Evolutionary conservation across 75 land plant species (phyloP), one percentile per base, ranked within the genome.

Genomic region (Picea glauca): DNA sequence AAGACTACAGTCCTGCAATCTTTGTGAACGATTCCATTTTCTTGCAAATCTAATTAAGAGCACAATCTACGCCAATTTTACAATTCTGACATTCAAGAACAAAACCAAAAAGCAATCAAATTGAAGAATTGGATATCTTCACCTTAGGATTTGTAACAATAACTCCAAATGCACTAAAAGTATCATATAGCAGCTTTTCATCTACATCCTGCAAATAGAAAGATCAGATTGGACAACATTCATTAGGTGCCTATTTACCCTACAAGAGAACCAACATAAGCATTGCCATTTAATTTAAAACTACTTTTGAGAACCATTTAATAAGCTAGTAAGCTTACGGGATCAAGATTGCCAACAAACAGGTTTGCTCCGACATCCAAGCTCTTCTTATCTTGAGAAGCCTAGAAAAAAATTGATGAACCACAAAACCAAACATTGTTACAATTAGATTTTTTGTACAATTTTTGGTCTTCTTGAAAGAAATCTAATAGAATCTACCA

Each of bases 101-200:
- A 70, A 38, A 58, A 50, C 56, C 32, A 43, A 11, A 9, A 70
- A 38, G 56, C 43, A 60, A 70, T 14, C 38, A 78, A 68, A 78
- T 15, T 35, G 9, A 46, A 9, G 3, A 70, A 40, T 20, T 20
- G 35, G 5, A 33, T 33, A 66, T 3, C 62, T 60, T 78, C 13
- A 97, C 99, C 99, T 98, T 98, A 5, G 99, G 99, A 87, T 95
- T 98, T 67, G 98, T 87, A 59, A 95, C 99, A 84, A 98, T 95
- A 43, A 98, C 99, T 75, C 99, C 98, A 85, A 98, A 98, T 38
- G 99, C 99, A 89, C 96, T 95, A 72, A 98, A 98, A 78, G 99
- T 98, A 75, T 98, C 99, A 80, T 98, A 95, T 2, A 98, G 81
- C 65, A 98, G 93, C 77, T 98, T 98, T 82, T 98, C 99, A 85